Percentiles rank a stretch among this genome's conserved stretches.
Conservation (phyloP, 2,329 filamentous ascomycete genomes). For the Clonostachys rhizophaga region DNA sequence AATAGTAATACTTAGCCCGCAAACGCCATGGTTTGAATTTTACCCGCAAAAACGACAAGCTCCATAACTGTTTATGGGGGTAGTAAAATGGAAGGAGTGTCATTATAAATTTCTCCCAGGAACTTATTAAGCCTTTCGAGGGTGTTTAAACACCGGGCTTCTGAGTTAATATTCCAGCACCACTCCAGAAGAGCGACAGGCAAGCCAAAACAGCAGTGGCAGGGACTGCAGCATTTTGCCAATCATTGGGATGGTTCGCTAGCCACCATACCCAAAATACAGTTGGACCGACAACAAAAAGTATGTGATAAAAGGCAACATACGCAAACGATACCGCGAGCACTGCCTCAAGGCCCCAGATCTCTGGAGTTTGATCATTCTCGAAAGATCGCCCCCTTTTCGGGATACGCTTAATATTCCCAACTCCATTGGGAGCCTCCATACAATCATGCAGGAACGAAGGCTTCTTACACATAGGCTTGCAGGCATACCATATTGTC, state of each 20-base stretch:
- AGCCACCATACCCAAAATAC: slow-evolving; percentile 2
- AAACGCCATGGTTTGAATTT: too few relatives aligned
- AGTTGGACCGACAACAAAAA: slow-evolving; percentile 1
- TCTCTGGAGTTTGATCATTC: neutral
- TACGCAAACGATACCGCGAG: neutral
- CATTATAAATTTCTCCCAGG: too few relatives aligned
- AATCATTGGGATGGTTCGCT: neutral
- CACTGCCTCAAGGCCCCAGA: slow-evolving; percentile 2
- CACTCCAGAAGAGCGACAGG: slow-evolving; percentile 1
- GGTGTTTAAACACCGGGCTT: too few relatives aligned
- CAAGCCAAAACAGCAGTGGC: neutral
- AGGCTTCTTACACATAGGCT: neutral
- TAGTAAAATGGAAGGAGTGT: too few relatives aligned
- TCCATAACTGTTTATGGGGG: too few relatives aligned
- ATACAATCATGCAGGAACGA: neutral
- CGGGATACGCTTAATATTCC: neutral
- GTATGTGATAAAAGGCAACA: neutral
- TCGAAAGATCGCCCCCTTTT: neutral
- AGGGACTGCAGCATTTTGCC: slow-evolving; percentile 1
- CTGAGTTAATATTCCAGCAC: neutral
- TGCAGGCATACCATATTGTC: neutral
- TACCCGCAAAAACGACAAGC: too few relatives aligned
- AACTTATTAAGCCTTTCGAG: too few relatives aligned
- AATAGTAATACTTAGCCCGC: too few relatives aligned
- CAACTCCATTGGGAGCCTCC: neutral